Percentiles rank a stretch among this genome's conserved stretches.
These are phyloP conservation scores for Wallacemonas sp. DNA, from an alignment of 208 protist genomes.

Conservation along the genomic window DNA sequence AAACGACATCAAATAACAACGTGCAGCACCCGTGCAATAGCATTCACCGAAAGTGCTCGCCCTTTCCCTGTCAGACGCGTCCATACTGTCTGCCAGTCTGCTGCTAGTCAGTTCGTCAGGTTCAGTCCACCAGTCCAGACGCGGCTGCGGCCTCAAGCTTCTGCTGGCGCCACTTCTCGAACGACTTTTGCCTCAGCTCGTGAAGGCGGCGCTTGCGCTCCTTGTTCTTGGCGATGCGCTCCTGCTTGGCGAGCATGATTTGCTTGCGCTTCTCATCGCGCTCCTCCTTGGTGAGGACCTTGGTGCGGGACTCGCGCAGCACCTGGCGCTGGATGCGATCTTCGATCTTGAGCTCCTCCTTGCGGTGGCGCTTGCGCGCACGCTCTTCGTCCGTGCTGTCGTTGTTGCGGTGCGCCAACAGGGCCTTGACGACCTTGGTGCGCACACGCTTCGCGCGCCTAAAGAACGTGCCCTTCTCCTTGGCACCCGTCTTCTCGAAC, in stretches of 20 bases:
- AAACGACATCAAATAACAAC: no score
- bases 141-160: constrained; percentile 48
- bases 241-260: constrained; percentile 83
- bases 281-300: constrained; percentile 81
- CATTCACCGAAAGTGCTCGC: no score
- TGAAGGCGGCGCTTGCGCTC: constrained; percentile 80
- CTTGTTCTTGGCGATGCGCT: constrained; percentile 86
- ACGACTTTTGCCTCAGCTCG: constrained; percentile 66
- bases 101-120: no score
- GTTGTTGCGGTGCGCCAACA: constrained; percentile 81
- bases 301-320: constrained; percentile 41
- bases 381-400: constrained; percentile 77
- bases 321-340: constrained; percentile 78
- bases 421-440: constrained; percentile 59
- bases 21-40: no score
- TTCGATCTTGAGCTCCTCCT: constrained; percentile 77
- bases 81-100: no score
- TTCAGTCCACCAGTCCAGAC: constrained; percentile 20
- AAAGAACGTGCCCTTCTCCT: constrained; percentile 67
- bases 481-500: constrained; percentile 48
- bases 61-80: no score
- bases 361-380: constrained; percentile 58
- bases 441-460: constrained; percentile 64
- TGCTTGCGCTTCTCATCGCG: constrained; percentile 76
- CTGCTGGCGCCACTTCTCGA: constrained; percentile 77